Percentiles rank a stretch among this genome's conserved stretches.
These are phyloP conservation scores for Aspergillus pseudoterreus DNA, from an alignment of 2,329 filamentous ascomycete genomes.

Conservation along the genomic window DNA sequence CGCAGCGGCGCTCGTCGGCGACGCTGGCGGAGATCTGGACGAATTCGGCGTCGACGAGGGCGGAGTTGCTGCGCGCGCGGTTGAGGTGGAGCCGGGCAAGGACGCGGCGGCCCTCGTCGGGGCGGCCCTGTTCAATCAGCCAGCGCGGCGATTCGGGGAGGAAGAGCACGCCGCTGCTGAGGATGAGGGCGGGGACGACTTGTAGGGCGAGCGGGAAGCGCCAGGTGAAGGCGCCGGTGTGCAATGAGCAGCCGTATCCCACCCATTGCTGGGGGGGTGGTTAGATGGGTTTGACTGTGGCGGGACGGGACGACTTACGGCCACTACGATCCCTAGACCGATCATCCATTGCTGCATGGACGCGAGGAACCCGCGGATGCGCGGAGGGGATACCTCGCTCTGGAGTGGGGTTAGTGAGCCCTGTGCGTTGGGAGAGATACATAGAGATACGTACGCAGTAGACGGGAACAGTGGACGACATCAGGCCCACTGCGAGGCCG, in stretches of 20 bases:
- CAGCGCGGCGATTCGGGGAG: slow-evolving; percentile 35
- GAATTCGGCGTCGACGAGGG: slow-evolving; percentile 40
- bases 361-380: slow-evolving; percentile 37
- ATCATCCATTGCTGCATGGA: slow-evolving; percentile 47
- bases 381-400: slow-evolving; percentile 39
- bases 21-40: slow-evolving; percentile 40
- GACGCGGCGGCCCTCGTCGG: slow-evolving; percentile 30
- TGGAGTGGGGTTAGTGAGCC: slow-evolving; percentile 3
- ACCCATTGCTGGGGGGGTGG: slow-evolving; percentile 43
- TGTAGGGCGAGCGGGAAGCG: slow-evolving; percentile 33
- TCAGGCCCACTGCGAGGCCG: slow-evolving; percentile 48
- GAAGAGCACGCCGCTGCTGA: slow-evolving; percentile 30
- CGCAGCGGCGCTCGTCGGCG: slow-evolving; percentile 31
- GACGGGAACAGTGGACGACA: slow-evolving; percentile 47
- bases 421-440: slow-evolving; percentile 2
- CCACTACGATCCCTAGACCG: slow-evolving; percentile 41
- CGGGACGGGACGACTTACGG: slow-evolving; percentile 23
- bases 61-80: slow-evolving; percentile 24
- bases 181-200: slow-evolving; percentile 39
- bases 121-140: slow-evolving; percentile 34
- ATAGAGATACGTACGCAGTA: slow-evolving; percentile 37
- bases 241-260: slow-evolving; percentile 45
- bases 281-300: background rate
- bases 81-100: slow-evolving; percentile 32
- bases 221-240: slow-evolving; percentile 29